Evolutionary conservation across 1,284 basidiomycete species (phyloP).

Genomic region (Leccinum fuscescens): DNA sequence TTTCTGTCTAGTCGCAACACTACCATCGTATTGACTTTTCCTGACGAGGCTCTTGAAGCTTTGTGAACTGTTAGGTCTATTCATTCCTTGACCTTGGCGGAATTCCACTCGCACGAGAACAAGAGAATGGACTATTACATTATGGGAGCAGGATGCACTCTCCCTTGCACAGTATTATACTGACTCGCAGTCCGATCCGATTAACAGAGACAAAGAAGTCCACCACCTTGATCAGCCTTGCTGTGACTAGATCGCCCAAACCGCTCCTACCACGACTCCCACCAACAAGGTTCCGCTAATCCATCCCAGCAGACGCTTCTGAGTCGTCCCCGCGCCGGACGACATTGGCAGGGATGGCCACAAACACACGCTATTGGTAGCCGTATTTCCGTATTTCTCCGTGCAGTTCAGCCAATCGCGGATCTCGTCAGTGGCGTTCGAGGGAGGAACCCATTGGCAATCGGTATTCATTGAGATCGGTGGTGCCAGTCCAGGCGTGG

Average conservation of each 20-base stretch:
- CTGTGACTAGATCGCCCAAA: not conserved
- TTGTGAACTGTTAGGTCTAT: not conserved
- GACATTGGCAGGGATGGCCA: not conserved
- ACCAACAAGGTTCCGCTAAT: not conserved
- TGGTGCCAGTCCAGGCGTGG: not conserved
- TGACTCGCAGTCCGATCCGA: not conserved
- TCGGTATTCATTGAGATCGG: not conserved
- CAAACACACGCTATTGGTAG: not conserved
- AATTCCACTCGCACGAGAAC: not conserved
- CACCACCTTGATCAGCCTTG: not conserved
- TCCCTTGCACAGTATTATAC: not conserved
- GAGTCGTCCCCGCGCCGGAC: not conserved
- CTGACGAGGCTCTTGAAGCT: not conserved
- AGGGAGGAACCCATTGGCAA: not conserved
- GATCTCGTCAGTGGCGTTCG: not conserved
- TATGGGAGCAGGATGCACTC: not conserved
- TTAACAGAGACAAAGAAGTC: not conserved
- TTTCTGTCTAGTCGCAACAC: not conserved
- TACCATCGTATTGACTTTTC: not conserved
- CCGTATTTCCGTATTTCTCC: not conserved
- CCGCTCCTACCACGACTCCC: not conserved
- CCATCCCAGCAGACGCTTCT: not conserved
- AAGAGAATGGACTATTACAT: not conserved
- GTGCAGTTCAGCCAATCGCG: not conserved
- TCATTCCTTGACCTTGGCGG: not conserved